Evolutionary conservation across 2,329 filamentous ascomycete genomes (phyloP).

Genomic region (Juglanconis juglandina): DNA sequence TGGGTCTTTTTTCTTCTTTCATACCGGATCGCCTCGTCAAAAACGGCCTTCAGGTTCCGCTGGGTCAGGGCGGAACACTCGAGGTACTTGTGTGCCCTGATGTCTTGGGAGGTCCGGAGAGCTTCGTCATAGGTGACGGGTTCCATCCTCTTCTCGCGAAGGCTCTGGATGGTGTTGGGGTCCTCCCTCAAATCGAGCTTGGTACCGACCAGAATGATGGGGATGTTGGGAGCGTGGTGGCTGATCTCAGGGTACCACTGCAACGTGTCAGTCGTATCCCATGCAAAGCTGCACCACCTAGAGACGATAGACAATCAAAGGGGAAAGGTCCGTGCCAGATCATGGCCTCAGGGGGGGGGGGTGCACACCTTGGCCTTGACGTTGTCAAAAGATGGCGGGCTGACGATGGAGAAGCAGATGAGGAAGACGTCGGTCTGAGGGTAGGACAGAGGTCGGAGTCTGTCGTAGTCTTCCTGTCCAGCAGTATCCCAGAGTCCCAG

Average conservation of each 20-base stretch:
- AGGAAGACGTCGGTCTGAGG: slow-evolving; percentile 97
- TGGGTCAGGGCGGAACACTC: slow-evolving; percentile 97
- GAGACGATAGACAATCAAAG: background rate
- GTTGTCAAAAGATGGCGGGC: slow-evolving; percentile 90
- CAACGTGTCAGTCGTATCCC: slow-evolving; percentile 14
- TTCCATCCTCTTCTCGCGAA: slow-evolving; percentile 91
- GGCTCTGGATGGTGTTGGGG: slow-evolving; percentile 71
- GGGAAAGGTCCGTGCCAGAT: background rate
- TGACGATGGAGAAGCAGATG: slow-evolving; percentile 98
- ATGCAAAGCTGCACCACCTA: background rate
- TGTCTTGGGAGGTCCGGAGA: slow-evolving; percentile 83
- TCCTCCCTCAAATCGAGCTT: slow-evolving; percentile 96
- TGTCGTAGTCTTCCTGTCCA: slow-evolving; percentile 86
- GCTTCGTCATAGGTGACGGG: slow-evolving; percentile 96
- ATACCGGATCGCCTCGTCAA: slow-evolving; percentile 96
- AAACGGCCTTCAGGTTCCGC: slow-evolving; percentile 95
- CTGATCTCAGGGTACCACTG: slow-evolving; percentile 98
- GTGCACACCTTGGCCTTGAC: slow-evolving; percentile 87
- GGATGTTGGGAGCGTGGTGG: slow-evolving; percentile 90
- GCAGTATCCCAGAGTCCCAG: slow-evolving; percentile 97
- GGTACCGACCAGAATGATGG: slow-evolving; percentile 94
- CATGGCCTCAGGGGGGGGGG: background rate
- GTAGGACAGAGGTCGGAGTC: slow-evolving; percentile 78
- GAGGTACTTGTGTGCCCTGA: slow-evolving; percentile 93
- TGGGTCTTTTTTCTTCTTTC: slow-evolving; percentile 29